Conservation (phyloP, 139 green algal species). For the Trebouxia sp. region DNA sequence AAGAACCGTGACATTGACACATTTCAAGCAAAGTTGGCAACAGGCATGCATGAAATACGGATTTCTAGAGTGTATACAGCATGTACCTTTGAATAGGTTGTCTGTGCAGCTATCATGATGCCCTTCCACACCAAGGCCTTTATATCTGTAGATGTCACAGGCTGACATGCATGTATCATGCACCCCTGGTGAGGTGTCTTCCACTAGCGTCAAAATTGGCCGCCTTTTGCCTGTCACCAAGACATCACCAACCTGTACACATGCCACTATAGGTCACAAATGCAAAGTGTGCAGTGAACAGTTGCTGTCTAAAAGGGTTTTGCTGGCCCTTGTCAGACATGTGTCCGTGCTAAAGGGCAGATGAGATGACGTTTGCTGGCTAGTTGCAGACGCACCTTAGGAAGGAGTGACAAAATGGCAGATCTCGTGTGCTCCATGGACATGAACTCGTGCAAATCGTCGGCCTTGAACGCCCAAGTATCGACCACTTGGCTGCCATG, state of each 20-base stretch:
- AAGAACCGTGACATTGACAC: no score
- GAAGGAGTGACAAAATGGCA: background rate
- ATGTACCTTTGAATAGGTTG: conserved; percentile 5
- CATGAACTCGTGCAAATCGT: background rate
- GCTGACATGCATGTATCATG: conserved; percentile 33
- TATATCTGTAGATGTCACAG: conserved; percentile 28
- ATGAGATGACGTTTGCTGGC: background rate
- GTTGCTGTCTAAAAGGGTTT: no score
- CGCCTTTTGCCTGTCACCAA: conserved; percentile 3
- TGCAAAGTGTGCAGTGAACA: no score
- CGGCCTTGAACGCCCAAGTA: background rate
- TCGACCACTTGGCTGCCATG: conserved; percentile 14
- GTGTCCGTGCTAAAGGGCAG: no score
- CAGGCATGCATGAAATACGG: background rate
- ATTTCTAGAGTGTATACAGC: background rate
- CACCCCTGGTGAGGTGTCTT: conserved; percentile 25
- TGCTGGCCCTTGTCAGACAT: no score
- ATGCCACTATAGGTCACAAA: no score
- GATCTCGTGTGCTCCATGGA: background rate
- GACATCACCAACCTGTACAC: conserved; percentile 25
- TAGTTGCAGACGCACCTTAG: background rate
- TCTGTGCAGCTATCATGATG: conserved; percentile 29
- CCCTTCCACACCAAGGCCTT: background rate
- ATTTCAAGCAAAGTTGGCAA: background rate
- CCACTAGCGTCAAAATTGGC: conserved; percentile 33